Evolutionary conservation across 345 rosid genomes (phyloP), one percentile per base, ranked within the genome.

Genomic region (Populus deltoides): DNA sequence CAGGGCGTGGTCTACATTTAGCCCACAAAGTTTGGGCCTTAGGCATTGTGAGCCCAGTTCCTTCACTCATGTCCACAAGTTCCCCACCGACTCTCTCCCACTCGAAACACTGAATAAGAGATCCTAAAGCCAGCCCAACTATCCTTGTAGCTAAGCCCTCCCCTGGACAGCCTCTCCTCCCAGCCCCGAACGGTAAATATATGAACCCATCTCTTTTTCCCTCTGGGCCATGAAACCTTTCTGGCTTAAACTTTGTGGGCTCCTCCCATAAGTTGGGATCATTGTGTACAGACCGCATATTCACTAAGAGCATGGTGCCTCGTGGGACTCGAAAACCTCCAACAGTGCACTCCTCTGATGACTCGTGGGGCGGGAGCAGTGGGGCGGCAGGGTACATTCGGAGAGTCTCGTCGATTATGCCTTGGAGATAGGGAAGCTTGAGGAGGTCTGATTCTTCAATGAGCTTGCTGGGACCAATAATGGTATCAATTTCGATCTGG

Each of bases 141-240:
- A 75, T 62, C 62, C 53, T 71, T 62, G 47, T 49, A 12, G 85
- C 80, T 74, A 82, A 59, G 25, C 82, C 82, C 45, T 82, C 82
- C 12, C 85, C 85, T 12, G 82, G 85, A 47, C 85, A 82, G 13
- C 75, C 38, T 31, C 82, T 79, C 74, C 85, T 79, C 41, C 85
- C 85, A 3, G 78, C 59, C 70, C 86, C 83, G 41, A 83, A 83
- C 12, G 83, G 80, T 41, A 83, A 39, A 3, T 72, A 53, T 66
- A 12, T 22, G 29, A 57, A 79, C 16, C 39, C 81, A 8, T 68
- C 74, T 4, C 20, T 24, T 75, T 29, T 24, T n/a, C n/a, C 78
- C 25, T 79, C 57, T n/a, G 8, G 12, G 2, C 63, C 75, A 7
- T 16, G 68, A 73, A 76, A 80, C 68, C 83, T 83, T 65, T 83